Evolutionary conservation across 2,329 filamentous ascomycete species (phyloP).

Genomic region (Camptophora hylomeconis): DNA sequence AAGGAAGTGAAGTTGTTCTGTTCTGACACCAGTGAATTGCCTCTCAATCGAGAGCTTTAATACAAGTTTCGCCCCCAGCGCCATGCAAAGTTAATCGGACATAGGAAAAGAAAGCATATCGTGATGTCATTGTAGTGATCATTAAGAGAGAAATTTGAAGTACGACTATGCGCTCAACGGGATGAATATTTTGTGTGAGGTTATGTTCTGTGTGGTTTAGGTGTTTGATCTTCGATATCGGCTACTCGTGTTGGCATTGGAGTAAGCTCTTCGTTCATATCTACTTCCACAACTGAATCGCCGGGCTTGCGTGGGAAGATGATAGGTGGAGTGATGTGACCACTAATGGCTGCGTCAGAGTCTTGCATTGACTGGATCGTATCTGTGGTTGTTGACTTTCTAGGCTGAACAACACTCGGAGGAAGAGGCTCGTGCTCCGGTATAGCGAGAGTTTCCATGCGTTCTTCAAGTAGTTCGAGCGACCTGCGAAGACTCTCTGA

Average conservation of each 20-base stretch:
- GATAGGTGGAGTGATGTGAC: conserved; percentile 38
- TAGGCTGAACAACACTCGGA: conserved; percentile 15
- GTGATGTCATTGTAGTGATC: conserved; percentile 8
- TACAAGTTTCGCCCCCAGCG: conserved; percentile 11
- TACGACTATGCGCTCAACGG: conserved; percentile 3
- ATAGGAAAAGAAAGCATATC: conserved; percentile 12
- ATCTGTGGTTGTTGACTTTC: conserved; percentile 16
- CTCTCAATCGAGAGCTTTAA: too few relatives aligned
- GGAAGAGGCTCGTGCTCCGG: conserved; percentile 11
- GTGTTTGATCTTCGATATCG: conserved; percentile 13
- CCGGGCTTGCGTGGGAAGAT: conserved; percentile 35
- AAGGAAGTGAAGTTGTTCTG: too few relatives aligned
- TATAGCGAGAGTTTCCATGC: conserved; percentile 18
- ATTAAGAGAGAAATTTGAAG: conserved; percentile 7
- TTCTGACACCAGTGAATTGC: too few relatives aligned
- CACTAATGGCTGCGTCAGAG: conserved; percentile 14
- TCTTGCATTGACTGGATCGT: conserved; percentile 18
- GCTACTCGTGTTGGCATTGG: conserved; percentile 13
- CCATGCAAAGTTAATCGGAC: conserved; percentile 10
- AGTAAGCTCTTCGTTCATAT: conserved; percentile 21
- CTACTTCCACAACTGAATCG: conserved; percentile 25
- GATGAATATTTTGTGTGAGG: conserved; percentile 4
- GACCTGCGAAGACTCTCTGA: conserved; percentile 14
- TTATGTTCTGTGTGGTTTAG: conserved; percentile 1
- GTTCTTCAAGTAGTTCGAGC: conserved; percentile 22